Evolutionary conservation across 83 land plant genomes (phyloP).

Genomic region (Larix sibirica): DNA sequence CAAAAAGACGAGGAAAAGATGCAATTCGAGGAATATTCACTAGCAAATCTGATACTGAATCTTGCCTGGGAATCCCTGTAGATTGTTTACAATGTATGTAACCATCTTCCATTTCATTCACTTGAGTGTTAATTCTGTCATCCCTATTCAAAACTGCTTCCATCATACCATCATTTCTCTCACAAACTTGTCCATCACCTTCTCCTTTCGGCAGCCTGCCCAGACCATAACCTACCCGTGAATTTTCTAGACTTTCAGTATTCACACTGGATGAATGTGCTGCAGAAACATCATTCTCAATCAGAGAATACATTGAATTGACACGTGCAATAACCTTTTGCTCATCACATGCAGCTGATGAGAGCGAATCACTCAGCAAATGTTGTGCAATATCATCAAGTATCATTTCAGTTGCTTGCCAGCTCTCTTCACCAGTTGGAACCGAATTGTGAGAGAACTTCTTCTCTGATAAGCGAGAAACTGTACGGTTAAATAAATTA

Average conservation of each 20-base stretch:
- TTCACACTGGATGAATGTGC: slow-evolving; percentile 4
- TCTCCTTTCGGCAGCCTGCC: not conserved
- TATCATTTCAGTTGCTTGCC: slow-evolving; percentile 20
- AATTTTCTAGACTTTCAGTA: not conserved
- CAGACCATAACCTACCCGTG: not conserved
- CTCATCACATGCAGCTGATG: slow-evolving; percentile 48
- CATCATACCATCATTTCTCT: not conserved
- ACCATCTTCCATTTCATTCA: not conserved
- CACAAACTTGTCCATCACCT: not conserved
- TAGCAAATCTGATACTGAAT: slow-evolving; percentile 49
- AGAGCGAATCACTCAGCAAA: slow-evolving; percentile 52
- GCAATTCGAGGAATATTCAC: slow-evolving; percentile 50
- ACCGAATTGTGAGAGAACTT: not conserved
- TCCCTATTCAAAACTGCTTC: not conserved
- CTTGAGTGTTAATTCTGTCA: not conserved
- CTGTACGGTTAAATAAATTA: not conserved
- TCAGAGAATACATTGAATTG: slow-evolving; percentile 44
- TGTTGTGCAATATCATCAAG: slow-evolving; percentile 60
- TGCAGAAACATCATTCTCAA: slow-evolving; percentile 37
- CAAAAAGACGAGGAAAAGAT: slow-evolving; percentile 45
- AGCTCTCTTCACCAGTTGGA: not conserved
- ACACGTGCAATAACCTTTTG: slow-evolving; percentile 51
- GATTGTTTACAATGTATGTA: not conserved
- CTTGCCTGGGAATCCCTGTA: slow-evolving; percentile 41
- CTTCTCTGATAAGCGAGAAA: not conserved